Percentiles rank a stretch among this genome's conserved stretches.
These are phyloP conservation scores for Alloteropsis semialata DNA, from an alignment of 176 grass and related monocot species.

Conservation along the genomic window DNA sequence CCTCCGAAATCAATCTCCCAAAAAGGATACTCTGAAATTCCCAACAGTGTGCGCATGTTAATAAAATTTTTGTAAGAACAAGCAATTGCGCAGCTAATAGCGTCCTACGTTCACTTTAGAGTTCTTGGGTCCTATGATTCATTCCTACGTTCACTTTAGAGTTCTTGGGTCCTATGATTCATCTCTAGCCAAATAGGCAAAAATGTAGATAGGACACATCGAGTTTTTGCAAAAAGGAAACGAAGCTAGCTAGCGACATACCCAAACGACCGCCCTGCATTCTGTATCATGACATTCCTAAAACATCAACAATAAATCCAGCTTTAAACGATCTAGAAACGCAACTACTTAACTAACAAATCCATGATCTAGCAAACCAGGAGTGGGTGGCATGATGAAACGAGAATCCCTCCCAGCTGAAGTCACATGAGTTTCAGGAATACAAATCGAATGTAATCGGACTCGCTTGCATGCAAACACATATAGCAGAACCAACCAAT, in stretches of 20 bases:
- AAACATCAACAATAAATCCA: too few species aligned
- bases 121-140: neutral
- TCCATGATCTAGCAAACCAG: neutral
- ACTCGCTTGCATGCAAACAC: neutral
- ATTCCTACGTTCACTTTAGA: neutral
- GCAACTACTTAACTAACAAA: neutral
- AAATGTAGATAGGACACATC: neutral
- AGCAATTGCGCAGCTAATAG: neutral
- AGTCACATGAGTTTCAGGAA: neutral
- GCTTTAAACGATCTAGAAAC: too few species aligned
- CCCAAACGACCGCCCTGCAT: neutral
- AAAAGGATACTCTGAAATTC: neutral
- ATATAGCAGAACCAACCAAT: neutral
- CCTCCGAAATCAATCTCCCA: neutral
- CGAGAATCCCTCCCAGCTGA: neutral
- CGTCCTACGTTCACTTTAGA: neutral
- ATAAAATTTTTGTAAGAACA: neutral
- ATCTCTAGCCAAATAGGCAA: neutral
- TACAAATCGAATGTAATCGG: neutral
- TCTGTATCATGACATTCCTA: neutral
- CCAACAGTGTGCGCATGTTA: neutral
- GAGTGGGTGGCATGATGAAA: neutral
- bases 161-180: neutral
- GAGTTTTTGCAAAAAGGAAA: neutral
- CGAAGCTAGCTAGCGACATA: neutral